These are phyloP conservation scores for Penicillium sp. DNA, from an alignment of 2,329 filamentous ascomycete species.

Conservation along the genomic window DNA sequence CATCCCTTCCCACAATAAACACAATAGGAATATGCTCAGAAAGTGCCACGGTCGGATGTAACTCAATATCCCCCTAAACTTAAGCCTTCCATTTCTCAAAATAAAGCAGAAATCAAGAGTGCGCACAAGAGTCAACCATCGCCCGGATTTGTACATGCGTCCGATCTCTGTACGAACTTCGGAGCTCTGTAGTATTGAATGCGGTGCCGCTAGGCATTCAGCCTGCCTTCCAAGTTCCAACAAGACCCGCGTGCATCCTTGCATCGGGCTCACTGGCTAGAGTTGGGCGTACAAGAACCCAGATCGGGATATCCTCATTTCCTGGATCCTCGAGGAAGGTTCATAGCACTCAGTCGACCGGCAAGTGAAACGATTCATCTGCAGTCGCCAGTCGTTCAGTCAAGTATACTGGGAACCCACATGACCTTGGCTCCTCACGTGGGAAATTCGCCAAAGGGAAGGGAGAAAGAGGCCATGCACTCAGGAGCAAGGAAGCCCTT, in stretches of 20 bases:
- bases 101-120: background rate
- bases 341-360: background rate
- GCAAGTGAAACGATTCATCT: conserved; percentile 9
- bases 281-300: background rate
- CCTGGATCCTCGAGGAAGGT: conserved; percentile 10
- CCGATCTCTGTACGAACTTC: conserved; percentile 16
- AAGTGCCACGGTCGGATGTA: background rate
- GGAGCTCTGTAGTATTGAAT: conserved; percentile 4
- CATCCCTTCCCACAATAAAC: background rate
- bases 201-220: conserved; percentile 6
- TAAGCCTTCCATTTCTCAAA: conserved; percentile 9
- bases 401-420: background rate
- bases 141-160: conserved; percentile 16
- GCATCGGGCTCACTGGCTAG: conserved; percentile 8
- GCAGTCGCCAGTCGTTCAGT: background rate
- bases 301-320: background rate
- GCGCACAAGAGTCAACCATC: conserved; percentile 2
- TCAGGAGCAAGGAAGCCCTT: conserved; percentile 9
- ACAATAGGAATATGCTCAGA: conserved; percentile 12
- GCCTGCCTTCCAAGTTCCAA: conserved; percentile 3
- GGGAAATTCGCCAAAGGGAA: background rate
- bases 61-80: conserved; percentile 7
- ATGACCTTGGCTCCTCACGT: conserved; percentile 1
- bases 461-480: conserved; percentile 1
- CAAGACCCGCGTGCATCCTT: conserved; percentile 5